Percentiles rank a stretch among this genome's conserved stretches.
Conservation (phyloP, 345 rosid genomes). For the Gossypioides kirkii region DNA sequence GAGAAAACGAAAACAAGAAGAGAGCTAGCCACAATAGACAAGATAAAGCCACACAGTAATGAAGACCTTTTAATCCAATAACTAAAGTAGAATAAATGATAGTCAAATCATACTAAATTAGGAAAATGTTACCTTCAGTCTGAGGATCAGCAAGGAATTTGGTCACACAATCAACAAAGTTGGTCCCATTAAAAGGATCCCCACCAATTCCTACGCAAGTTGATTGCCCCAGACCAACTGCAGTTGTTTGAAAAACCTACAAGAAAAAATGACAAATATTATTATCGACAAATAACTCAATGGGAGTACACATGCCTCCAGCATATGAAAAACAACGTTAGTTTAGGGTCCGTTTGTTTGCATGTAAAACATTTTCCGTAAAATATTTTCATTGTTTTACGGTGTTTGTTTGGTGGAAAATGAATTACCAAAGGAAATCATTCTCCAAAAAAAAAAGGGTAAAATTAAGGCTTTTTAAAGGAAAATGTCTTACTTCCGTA, state of each 20-base stretch:
- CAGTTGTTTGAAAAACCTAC: slow-evolving; percentile 97
- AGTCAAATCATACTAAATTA: background rate
- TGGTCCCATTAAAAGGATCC: slow-evolving; percentile 96
- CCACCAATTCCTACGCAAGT: slow-evolving; percentile 88
- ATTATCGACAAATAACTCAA: background rate
- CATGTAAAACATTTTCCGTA: no score
- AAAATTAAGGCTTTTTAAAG: no score
- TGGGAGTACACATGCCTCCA: background rate
- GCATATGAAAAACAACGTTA: background rate
- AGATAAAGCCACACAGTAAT: background rate
- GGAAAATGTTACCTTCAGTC: slow-evolving; percentile 69
- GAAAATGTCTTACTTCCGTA: no score
- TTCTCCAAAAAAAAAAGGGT: no score
- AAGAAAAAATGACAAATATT: background rate
- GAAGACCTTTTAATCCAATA: background rate
- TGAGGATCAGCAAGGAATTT: slow-evolving; percentile 87
- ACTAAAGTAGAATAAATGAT: background rate
- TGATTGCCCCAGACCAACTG: slow-evolving; percentile 91
- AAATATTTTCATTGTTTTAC: no score
- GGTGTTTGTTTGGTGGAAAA: no score
- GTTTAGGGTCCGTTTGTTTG: no score
- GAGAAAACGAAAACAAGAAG: background rate
- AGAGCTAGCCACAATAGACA: background rate
- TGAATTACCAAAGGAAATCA: no score
- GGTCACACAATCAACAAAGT: slow-evolving; percentile 83